Evolutionary conservation across 257 asterid genomes (phyloP).

Genomic region (Fraxinus anomala): DNA sequence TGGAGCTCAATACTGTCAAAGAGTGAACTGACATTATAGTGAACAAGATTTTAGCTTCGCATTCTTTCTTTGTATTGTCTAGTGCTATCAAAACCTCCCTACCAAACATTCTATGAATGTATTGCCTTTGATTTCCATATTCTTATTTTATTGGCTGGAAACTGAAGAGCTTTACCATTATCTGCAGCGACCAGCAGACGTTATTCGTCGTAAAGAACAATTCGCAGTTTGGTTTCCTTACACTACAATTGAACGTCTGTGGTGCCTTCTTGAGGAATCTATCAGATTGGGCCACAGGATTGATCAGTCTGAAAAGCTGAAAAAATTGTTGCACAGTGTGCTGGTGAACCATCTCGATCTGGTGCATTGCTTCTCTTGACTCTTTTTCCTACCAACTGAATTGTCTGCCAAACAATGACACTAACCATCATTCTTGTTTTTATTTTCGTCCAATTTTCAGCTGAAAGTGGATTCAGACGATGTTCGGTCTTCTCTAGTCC

Average conservation of each 20-base stretch:
- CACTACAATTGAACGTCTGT: constrained; percentile 73
- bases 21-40: background rate
- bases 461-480: constrained; percentile 82
- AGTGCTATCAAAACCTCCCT: background rate
- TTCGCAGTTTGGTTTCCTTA: constrained; percentile 91
- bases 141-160: constrained; percentile 3
- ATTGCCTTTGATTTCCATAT: constrained; percentile 7
- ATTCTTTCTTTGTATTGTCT: background rate
- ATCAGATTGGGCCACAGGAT: constrained; percentile 73
- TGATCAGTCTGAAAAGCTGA: constrained; percentile 84
- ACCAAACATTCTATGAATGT: background rate
- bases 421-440: constrained; percentile 10
- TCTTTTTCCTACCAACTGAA: constrained; percentile 2
- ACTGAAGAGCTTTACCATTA: constrained; percentile 26
- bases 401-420: background rate
- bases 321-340: constrained; percentile 57
- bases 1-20: background rate
- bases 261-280: constrained; percentile 88
- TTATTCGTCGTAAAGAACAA: constrained; percentile 74
- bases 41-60: background rate
- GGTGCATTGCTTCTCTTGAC: constrained; percentile 40
- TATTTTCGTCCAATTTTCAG: constrained; percentile 41
- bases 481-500: constrained; percentile 42
- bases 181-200: constrained; percentile 77
- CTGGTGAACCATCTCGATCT: constrained; percentile 69